Evolutionary conservation across 2,329 filamentous ascomycete species (phyloP).

Genomic region (Balansia obtecta): DNA sequence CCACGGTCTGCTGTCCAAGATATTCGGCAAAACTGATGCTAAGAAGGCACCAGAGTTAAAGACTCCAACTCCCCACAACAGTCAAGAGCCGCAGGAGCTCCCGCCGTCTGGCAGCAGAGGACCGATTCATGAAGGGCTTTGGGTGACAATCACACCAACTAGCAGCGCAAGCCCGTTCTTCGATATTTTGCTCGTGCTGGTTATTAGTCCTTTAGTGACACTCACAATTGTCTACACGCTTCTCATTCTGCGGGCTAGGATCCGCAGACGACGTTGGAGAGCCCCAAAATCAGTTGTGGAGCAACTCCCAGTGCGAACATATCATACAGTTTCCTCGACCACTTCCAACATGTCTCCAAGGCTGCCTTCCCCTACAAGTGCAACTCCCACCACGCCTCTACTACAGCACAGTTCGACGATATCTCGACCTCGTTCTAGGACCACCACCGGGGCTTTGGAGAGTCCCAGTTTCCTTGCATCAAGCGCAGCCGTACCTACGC

Average conservation of each 20-base stretch:
- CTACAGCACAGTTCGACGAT: constrained; percentile 46
- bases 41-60: constrained; percentile 11
- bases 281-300: constrained; percentile 97
- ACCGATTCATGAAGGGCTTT: constrained; percentile 55
- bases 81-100: constrained; percentile 4
- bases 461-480: constrained; percentile 32
- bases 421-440: constrained; percentile 51
- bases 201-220: constrained; percentile 85
- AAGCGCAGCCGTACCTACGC: constrained; percentile 28
- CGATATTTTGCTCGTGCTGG: constrained; percentile 90
- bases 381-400: constrained; percentile 69
- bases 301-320: constrained; percentile 85
- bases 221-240: constrained; percentile 87
- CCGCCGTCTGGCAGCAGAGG: constrained; percentile 3
- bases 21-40: constrained; percentile 34
- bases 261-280: constrained; percentile 81
- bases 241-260: constrained; percentile 74
- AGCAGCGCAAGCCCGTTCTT: constrained; percentile 88
- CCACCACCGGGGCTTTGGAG: constrained; percentile 48
- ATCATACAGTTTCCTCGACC: constrained; percentile 64
- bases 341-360: constrained; percentile 40
- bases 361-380: constrained; percentile 48
- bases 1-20: constrained; percentile 32
- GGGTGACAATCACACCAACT: constrained; percentile 91
- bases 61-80: constrained; percentile 13